Percentiles rank a stretch among this genome's conserved stretches.
phyloP scores from a whole-genome alignment of 2,329 filamentous ascomycete species.

The Coniochaeta ligniaria region DNA sequence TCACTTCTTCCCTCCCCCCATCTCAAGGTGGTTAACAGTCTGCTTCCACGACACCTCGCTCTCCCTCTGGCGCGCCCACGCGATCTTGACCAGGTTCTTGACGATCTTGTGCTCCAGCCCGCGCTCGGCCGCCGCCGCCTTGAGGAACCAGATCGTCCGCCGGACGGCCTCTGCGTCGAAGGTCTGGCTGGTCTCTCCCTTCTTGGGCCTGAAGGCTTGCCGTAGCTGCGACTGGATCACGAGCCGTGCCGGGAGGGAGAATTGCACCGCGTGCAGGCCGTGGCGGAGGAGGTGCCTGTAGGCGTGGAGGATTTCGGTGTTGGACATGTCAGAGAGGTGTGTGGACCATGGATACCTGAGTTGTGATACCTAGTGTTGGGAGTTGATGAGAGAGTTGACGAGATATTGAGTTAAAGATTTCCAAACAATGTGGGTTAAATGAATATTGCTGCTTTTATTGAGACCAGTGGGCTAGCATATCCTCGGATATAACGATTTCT shows the following conservation, averaged over 20 bases:
- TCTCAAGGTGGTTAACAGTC: background rate
- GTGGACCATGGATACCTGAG: background rate
- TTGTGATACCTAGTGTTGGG: background rate
- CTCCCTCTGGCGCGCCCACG: slow-evolving; percentile 22
- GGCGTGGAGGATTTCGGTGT: slow-evolving; percentile 46
- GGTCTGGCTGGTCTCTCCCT: slow-evolving; percentile 16
- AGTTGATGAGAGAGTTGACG: background rate
- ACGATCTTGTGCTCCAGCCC: slow-evolving; percentile 68
- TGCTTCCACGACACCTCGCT: slow-evolving; percentile 10
- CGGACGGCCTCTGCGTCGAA: slow-evolving; percentile 47
- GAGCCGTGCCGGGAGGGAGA: slow-evolving; percentile 61
- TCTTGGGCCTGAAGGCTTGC: slow-evolving; percentile 45
- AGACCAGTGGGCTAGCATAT: too few species aligned
- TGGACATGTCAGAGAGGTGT: slow-evolving; percentile 17
- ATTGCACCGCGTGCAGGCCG: slow-evolving; percentile 63
- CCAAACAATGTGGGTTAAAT: background rate
- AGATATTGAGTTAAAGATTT: background rate
- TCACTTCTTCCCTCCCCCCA: background rate
- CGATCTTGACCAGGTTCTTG: slow-evolving; percentile 56
- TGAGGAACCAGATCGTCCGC: slow-evolving; percentile 64
- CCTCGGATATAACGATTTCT: too few species aligned
- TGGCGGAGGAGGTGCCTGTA: slow-evolving; percentile 66
- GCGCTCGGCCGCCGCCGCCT: slow-evolving; percentile 52
- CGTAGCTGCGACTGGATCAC: slow-evolving; percentile 53
- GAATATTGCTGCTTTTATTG: too few species aligned